These are phyloP conservation scores for Urostyla sp. DNA, from an alignment of 73 alveolate genomes.

Conservation along the genomic window DNA sequence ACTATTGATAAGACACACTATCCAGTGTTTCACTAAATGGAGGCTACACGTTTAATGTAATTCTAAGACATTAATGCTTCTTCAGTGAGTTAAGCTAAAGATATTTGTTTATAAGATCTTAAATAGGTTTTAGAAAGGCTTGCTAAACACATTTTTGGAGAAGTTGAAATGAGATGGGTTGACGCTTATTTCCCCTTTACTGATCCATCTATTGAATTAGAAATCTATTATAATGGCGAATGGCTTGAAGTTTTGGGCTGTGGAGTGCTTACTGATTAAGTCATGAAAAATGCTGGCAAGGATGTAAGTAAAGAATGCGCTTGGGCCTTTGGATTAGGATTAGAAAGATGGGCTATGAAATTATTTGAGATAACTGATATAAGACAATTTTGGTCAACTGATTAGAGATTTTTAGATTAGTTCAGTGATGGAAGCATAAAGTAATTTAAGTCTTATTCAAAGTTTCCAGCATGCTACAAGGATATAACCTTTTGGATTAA, in stretches of 20 bases:
- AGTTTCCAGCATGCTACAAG: slow-evolving; percentile 89
- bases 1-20: slow-evolving; percentile 91
- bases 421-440: slow-evolving; percentile 80
- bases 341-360: slow-evolving; percentile 91
- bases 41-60: slow-evolving; percentile 81
- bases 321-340: slow-evolving; percentile 97
- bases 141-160: slow-evolving; percentile 84
- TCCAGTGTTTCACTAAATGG: slow-evolving; percentile 95
- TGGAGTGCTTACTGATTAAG: slow-evolving; percentile 89
- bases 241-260: slow-evolving; percentile 96
- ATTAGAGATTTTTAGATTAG: slow-evolving; percentile 76
- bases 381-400: slow-evolving; percentile 89
- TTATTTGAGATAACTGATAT: slow-evolving; percentile 90
- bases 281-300: slow-evolving; percentile 80
- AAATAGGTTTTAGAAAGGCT: slow-evolving; percentile 80
- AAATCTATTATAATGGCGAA: slow-evolving; percentile 86
- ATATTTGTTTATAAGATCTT: slow-evolving; percentile 76
- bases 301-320: slow-evolving; percentile 78
- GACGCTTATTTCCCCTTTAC: slow-evolving; percentile 93
- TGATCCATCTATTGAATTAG: slow-evolving; percentile 95
- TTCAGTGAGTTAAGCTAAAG: slow-evolving; percentile 59
- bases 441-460: slow-evolving; percentile 84
- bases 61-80: slow-evolving; percentile 67
- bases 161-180: slow-evolving; percentile 90
- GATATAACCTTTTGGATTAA: slow-evolving; percentile 84